Base-by-base conservation (phyloP, 1,139 yeast genomes). In the Suhomyces guaymorum region DNA sequence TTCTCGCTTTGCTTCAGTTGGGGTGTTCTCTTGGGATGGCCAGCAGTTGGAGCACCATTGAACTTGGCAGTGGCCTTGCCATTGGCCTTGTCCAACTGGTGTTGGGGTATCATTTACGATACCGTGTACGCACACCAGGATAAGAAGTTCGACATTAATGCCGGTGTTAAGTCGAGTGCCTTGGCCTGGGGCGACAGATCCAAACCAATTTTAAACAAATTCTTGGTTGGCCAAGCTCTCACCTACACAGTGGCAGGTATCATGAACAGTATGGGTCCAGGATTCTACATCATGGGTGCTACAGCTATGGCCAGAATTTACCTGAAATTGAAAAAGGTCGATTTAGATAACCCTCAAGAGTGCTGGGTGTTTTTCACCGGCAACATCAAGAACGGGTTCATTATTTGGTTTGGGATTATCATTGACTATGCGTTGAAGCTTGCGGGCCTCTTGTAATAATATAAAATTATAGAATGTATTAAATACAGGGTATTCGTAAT, bases 71-170 rank as follows among this genome's bases (percentile, higher is more conserved):
- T 89, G 3, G 90, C 90, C 77, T 66, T 78, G 9, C 88, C 96
- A 1, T 68, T 94, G 33, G 87, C 83, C 49, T 59, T 80, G 3
- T 79, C 96, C 12, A 82, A 89, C 30, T 85, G 82, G 55, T 70
- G 83, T 38, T 94, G 98, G 98, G 83, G 96, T 47, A 84, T 94
- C 87, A 81, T 84, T 33, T 94, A 94, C 59, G 99, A 94, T 59
- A 87, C 97, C 3, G 80, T 94, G 26, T 94, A 94, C 58, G 98
- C 98, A 1, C 99, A 94, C 58, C 99, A 94, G 64, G 98, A 94
- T 60, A 94, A 94, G 63, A 65, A 61, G 40, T 94, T 83, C 52
- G 99, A 94, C 59, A 64, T 84, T 35, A 67, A 74, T 37, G 97
- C 96, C 0, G 97, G 97, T 6, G 84, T 94, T 47, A 89, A 90